phyloP scores from a whole-genome alignment of 1,139 yeast genomes.

The Meyerozyma athensensis region DNA sequence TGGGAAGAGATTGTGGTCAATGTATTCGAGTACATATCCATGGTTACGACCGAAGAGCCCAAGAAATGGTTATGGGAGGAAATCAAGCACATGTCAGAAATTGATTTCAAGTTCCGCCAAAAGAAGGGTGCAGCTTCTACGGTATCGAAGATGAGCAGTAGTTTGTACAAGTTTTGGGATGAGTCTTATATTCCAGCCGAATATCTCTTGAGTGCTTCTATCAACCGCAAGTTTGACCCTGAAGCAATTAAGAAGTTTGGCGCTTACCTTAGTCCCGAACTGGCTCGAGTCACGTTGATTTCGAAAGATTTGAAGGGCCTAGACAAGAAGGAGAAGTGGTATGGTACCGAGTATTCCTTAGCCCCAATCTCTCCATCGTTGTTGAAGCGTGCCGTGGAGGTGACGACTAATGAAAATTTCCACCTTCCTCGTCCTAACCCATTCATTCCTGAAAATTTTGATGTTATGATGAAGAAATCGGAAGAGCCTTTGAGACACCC shows the following conservation, averaged over 20 bases:
- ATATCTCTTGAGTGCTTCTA: constrained; percentile 51
- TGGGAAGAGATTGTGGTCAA: constrained; percentile 57
- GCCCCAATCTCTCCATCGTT: constrained; percentile 41
- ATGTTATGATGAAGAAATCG: constrained; percentile 42
- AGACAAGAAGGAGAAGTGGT: constrained; percentile 68
- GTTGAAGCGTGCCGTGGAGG: constrained; percentile 25
- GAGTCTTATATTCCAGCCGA: constrained; percentile 55
- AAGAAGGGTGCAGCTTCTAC: constrained; percentile 61
- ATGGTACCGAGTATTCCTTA: constrained; percentile 74
- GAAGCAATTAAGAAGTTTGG: constrained; percentile 49
- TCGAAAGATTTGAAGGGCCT: constrained; percentile 43
- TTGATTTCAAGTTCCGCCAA: constrained; percentile 63
- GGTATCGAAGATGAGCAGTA: constrained; percentile 45
- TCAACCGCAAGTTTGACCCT: constrained; percentile 58
- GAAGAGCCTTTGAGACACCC: constrained; percentile 33
- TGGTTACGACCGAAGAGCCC: constrained; percentile 52
- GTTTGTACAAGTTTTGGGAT: constrained; percentile 41
- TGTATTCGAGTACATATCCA: constrained; percentile 66
- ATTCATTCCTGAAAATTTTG: constrained; percentile 76
- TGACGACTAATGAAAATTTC: constrained; percentile 35
- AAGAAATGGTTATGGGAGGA: constrained; percentile 55
- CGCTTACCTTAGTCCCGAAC: constrained; percentile 47
- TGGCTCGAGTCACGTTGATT: constrained; percentile 57
- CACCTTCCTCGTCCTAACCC: constrained; percentile 68
- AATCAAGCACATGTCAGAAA: constrained; percentile 39